These are phyloP conservation scores for Isatis tinctoria DNA, from an alignment of 345 rosid species.

Conservation along the genomic window DNA sequence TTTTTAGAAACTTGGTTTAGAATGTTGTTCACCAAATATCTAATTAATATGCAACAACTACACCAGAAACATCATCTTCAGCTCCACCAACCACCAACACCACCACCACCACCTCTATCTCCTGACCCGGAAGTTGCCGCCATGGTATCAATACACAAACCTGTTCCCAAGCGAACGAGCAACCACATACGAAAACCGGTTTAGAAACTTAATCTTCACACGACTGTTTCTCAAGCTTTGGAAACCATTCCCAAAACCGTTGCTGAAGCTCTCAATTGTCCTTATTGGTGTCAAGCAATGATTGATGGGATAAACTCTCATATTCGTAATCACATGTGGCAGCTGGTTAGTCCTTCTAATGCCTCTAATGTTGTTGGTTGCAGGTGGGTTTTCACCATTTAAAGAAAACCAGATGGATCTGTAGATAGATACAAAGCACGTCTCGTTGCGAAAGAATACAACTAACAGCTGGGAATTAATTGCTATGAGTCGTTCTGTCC, in stretches of 20 bases:
- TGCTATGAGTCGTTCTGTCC: neutral
- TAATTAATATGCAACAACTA: too few species aligned
- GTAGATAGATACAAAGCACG: neutral
- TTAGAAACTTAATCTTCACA: neutral
- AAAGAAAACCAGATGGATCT: neutral
- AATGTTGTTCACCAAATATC: too few species aligned
- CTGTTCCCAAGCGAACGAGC: too few species aligned
- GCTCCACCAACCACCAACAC: too few species aligned
- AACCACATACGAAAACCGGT: neutral
- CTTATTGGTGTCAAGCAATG: neutral
- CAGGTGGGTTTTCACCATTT: neutral
- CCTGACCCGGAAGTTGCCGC: too few species aligned
- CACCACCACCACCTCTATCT: too few species aligned
- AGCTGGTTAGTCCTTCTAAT: neutral
- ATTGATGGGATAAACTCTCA: neutral
- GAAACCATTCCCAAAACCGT: neutral
- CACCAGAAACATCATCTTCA: too few species aligned
- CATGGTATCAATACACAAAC: too few species aligned
- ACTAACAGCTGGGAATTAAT: neutral
- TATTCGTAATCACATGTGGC: neutral
- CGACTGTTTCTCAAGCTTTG: accelerated
- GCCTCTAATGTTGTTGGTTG: neutral
- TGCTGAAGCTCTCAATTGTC: neutral
- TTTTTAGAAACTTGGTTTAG: too few species aligned
- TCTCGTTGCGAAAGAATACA: neutral